Evolutionary conservation across 2,329 filamentous ascomycete genomes (phyloP), one percentile per base, ranked within the genome.

Genomic region (Penicillium sp.): DNA sequence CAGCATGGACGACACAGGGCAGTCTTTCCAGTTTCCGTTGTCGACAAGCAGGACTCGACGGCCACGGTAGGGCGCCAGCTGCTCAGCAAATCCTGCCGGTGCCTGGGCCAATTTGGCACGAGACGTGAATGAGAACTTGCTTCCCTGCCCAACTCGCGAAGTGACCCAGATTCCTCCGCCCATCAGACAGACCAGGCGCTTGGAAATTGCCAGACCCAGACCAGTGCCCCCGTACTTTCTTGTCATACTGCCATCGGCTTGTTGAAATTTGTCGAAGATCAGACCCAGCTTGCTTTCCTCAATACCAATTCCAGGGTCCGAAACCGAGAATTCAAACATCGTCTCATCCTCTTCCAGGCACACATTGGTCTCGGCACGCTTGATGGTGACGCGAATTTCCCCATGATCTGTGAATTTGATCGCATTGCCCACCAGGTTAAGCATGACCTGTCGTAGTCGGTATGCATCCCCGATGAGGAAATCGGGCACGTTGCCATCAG

Each of bases 201-300:
- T 91, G 24, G 90, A 95, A 63, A 96, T 96, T n/a, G 90, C 95
- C 18, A 96, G 74, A 53, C 90, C 90, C 4, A 96, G 79, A 57
- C 90, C 90, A 7, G 90, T 96, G 54, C 90, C 90, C 56, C 90
- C 90, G 66, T 95, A 96, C 64, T 93, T 93, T 59, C 90, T 82
- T 2, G 90, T 95, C 72, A 93, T 96, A 26, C 90, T 95, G 27
- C 90, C 90, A 66, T 96, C 90, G 25, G 90, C 90, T 73, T 96
- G 90, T 69, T 95, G 90, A 80, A 96, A 96, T 1, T 90, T 96
- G 70, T 96, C 90, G 70, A 96, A 96, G 63, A 96, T 96, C 53
- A 96, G 77, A 61, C 95, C 88, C 42, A 95, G 80, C 73, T 96
- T 96, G 72, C 95, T 89, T 53, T 85, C 80, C 58, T 90, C 88